phyloP scores from a whole-genome alignment of 805 yeast species.

The Yarrowia hollandica region DNA sequence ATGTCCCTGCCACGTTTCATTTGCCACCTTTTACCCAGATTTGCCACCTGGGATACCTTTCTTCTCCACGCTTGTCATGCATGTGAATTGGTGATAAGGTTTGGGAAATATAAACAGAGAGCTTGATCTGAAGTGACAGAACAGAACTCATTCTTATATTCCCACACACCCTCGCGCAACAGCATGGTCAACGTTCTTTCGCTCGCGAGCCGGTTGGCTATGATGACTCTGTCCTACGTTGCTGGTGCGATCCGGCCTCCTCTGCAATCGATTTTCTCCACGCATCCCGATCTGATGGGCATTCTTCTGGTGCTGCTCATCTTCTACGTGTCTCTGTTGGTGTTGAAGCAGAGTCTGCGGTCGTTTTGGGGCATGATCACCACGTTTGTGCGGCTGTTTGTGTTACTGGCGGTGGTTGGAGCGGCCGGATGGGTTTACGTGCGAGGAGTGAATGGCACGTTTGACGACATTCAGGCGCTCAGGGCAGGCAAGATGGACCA shows the following conservation, averaged over 20 bases:
- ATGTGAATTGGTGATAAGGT: too few relatives aligned
- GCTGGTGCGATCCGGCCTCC: conserved; percentile 19
- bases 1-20: too few relatives aligned
- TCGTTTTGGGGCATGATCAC: conserved; percentile 18
- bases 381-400: conserved; percentile 29
- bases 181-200: conserved; percentile 6
- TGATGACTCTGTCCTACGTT: conserved; percentile 15
- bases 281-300: conserved; percentile 26
- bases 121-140: background rate
- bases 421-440: conserved; percentile 18
- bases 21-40: background rate
- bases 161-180: background rate
- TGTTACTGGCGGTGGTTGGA: conserved; percentile 31
- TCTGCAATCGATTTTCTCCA: conserved; percentile 10
- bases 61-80: too few relatives aligned
- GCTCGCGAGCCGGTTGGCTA: conserved; percentile 9
- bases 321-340: conserved; percentile 16
- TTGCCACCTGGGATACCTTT: too few relatives aligned
- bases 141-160: background rate
- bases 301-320: conserved; percentile 21
- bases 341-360: conserved; percentile 1
- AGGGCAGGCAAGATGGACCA: conserved; percentile 5
- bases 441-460: conserved; percentile 12
- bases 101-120: background rate
- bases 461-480: conserved; percentile 5